Percentiles rank a stretch among this genome's conserved stretches.
These are phyloP conservation scores for Actinidia chinensis DNA, from an alignment of 179 eudicot genomes.

Conservation along the genomic window DNA sequence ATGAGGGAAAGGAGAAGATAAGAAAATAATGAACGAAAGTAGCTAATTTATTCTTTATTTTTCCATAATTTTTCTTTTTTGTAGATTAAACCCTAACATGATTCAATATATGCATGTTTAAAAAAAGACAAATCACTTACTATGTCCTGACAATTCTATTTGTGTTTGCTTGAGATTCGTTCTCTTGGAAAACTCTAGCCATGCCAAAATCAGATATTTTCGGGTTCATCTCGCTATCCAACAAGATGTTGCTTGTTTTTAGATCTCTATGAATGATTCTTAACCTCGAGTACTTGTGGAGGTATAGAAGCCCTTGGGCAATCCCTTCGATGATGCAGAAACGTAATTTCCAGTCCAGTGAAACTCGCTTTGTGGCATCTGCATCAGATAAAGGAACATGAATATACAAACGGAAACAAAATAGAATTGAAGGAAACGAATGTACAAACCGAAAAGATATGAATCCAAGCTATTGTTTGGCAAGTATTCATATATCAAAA, in stretches of 20 bases:
- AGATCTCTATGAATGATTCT: slow-evolving; percentile 52
- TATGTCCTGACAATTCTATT: slow-evolving; percentile 50
- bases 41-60: no score
- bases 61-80: no score
- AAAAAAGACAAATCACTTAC: slow-evolving; percentile 24
- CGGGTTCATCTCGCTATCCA: slow-evolving; percentile 46
- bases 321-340: slow-evolving; percentile 43
- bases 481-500: slow-evolving; percentile 49
- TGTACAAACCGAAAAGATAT: slow-evolving; percentile 39
- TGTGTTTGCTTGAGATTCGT: slow-evolving; percentile 46
- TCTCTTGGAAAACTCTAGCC: slow-evolving; percentile 50
- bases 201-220: slow-evolving; percentile 60
- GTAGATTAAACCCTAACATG: no score
- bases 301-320: slow-evolving; percentile 53
- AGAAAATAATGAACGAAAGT: no score
- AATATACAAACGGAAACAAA: not conserved
- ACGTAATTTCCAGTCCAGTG: slow-evolving; percentile 41
- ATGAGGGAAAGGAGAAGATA: no score
- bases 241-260: slow-evolving; percentile 50
- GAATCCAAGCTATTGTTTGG: slow-evolving; percentile 49
- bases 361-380: slow-evolving; percentile 34
- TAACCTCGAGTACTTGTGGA: slow-evolving; percentile 51
- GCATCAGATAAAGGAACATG: not conserved
- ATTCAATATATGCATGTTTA: no score
- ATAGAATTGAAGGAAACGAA: not conserved